Evolutionary conservation across 148 eudicot genomes (phyloP), one percentile per base, ranked within the genome.

Genomic region (Drosera capensis): DNA sequence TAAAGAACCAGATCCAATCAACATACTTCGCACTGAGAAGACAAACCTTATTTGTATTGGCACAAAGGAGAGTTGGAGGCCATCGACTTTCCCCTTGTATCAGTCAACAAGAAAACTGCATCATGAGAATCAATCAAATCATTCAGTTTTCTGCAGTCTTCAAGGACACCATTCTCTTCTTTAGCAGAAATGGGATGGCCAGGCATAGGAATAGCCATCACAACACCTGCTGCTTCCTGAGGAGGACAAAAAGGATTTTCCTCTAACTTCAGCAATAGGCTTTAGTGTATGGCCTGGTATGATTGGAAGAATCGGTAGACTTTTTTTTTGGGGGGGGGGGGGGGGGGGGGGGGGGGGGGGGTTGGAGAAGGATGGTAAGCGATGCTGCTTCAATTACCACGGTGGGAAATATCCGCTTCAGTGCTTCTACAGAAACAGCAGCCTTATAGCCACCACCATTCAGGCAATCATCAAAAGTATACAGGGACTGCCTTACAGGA

Each of bases 1-100:
- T 9, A 5, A 21, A 15, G 9, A 8, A 20, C 45, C 43, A 14
- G n/a, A 6, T 39, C n/a, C 6, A 14, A 13, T 11, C 2, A 41
- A 41, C 8, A 41, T 1, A 17, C 20, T 6, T 5, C 3, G 14
- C 23, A 8, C 9, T 39, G 30, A 26, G 29, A 26, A 43, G 23
- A 48, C 19, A 20, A 52, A 86, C 96, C 94, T 83, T 88, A 60
- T 83, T 80, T 46, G 79, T 66, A 60, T 59, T 72, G 44, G 94
- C 71, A 49, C 72, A 66, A 20, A 88, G 70, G 46, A 88, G 81
- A 35, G 83, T 68, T 14, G 97, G 97, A 37, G 83, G 94, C 97
- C 97, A 88, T 47, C 97, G 78, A 59, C 97, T 88, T 68, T 88
- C 97, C n/a, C 50, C 97, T 76, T 45, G 97, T 88, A 57, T 88